Conservation (phyloP, 2,329 filamentous ascomycete species). For the Alternaria gansuensis region DNA sequence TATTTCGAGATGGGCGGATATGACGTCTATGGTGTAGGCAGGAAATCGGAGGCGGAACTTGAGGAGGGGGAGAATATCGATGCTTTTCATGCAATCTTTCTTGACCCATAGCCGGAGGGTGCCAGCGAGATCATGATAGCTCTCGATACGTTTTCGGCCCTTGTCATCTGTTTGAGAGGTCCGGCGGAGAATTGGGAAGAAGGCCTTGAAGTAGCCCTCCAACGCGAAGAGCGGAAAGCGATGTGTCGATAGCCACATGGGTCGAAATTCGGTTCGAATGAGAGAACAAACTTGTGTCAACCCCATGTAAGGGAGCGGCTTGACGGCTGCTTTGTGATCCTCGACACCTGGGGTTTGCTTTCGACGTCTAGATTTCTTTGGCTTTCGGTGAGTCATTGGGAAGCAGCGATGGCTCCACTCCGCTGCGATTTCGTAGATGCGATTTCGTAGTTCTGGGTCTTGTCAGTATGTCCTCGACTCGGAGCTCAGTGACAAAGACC, state of each 20-base stretch:
- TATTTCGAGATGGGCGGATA: neutral
- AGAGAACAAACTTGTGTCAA: conserved; percentile 33
- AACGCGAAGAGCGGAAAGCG: conserved; percentile 30
- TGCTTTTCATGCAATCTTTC: conserved; percentile 9
- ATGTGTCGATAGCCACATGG: conserved; percentile 36
- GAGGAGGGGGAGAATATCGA: conserved; percentile 29
- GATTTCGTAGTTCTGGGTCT: conserved; percentile 37
- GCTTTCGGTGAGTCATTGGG: conserved; percentile 22
- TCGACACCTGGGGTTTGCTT: neutral
- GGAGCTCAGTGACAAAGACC: neutral
- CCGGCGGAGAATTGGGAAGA: conserved; percentile 24
- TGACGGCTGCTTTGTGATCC: neutral
- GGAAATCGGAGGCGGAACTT: conserved; percentile 34
- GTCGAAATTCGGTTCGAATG: conserved; percentile 41
- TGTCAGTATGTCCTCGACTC: neutral
- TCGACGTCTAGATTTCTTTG: neutral
- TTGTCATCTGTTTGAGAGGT: neutral
- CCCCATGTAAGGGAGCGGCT: conserved; percentile 31
- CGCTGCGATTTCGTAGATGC: conserved; percentile 32
- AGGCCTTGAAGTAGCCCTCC: conserved; percentile 32
- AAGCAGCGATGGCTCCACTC: conserved; percentile 25
- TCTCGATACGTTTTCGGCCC: conserved; percentile 11
- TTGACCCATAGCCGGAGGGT: conserved; percentile 28
- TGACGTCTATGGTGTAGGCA: conserved; percentile 16
- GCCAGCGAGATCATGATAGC: conserved; percentile 14